Evolutionary conservation across 2,329 filamentous ascomycete genomes (phyloP).

Genomic region (Pseudocercospora macadamiae): DNA sequence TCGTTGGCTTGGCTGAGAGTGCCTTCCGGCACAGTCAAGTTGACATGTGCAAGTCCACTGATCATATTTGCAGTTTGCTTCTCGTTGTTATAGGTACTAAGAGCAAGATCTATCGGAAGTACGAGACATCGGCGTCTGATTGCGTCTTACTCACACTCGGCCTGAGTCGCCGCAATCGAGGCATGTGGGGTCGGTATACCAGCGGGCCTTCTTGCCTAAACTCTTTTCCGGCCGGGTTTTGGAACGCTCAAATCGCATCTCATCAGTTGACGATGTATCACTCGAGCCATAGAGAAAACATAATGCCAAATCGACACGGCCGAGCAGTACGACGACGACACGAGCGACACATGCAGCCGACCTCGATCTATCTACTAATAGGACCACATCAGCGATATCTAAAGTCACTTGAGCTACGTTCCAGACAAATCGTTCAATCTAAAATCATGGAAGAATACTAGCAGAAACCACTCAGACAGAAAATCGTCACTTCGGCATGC

Average conservation of each 20-base stretch:
- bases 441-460: no score
- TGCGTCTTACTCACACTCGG: background rate
- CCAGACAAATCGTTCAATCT: no score
- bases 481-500: no score
- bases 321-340: no score
- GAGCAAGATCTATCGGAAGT: background rate
- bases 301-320: no score
- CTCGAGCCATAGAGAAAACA: no score
- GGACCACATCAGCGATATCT: no score
- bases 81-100: background rate
- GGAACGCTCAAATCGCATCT: background rate
- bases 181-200: background rate
- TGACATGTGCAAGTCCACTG: constrained; percentile 60
- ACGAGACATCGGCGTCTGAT: background rate
- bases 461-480: no score
- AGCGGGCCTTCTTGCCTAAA: background rate
- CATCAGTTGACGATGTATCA: no score
- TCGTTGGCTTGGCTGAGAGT: constrained; percentile 55
- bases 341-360: no score
- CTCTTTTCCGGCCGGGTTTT: background rate
- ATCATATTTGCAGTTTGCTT: constrained; percentile 45
- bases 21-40: constrained; percentile 59
- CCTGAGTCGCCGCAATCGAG: background rate
- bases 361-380: no score
- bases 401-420: no score